Evolutionary conservation across 208 protist genomes (phyloP), one percentile per base, ranked within the genome.

Genomic region (Leishmania major): DNA sequence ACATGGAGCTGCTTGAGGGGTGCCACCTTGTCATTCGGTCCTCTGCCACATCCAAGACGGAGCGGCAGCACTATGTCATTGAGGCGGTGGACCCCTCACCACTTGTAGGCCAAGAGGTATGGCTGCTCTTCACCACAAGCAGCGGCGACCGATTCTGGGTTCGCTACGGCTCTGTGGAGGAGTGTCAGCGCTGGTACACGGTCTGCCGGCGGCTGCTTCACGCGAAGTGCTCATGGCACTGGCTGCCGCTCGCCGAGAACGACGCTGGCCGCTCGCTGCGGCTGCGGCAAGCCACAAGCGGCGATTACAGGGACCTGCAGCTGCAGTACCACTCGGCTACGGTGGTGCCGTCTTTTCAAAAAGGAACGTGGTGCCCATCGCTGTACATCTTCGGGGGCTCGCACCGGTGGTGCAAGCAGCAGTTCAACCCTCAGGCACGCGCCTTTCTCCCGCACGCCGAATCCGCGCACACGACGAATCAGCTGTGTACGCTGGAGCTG

Each of bases 101-200:
- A 22, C 74, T 82, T 60, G n/a, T 70, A 19, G 17, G 47, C 5
- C 81, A 85, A 60, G 83, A 85, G 7, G 67, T 59, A 10, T 89
- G 91, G 80, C 70, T 94, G 69, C 80, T 94, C 62, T 81, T 96
- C 70, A 91, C 87, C 40, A 89, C 89, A 57, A 94, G 82, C 72
- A 84, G 53, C 22, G 88, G 90, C 2, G 89, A 94, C 82, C 84
- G 80, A n/a, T 94, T 96, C 72, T 96, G 93, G 93, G 75, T 94
- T 1, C 86, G 87, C 80, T 94, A 94, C 78, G 53, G 73, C 76
- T 89, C 81, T 25, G 76, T 43, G 7, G 83, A 86, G 51, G 82
- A 91, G 80, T 93, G 85, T 53, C 40, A 88, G 43, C 84, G 85
- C 37, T 96, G 93, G 93, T 81, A 78, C 53, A 62, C 43, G 40